Conservation (phyloP, 768 basidiomycete genomes). For the Lentinula sp. region DNA sequence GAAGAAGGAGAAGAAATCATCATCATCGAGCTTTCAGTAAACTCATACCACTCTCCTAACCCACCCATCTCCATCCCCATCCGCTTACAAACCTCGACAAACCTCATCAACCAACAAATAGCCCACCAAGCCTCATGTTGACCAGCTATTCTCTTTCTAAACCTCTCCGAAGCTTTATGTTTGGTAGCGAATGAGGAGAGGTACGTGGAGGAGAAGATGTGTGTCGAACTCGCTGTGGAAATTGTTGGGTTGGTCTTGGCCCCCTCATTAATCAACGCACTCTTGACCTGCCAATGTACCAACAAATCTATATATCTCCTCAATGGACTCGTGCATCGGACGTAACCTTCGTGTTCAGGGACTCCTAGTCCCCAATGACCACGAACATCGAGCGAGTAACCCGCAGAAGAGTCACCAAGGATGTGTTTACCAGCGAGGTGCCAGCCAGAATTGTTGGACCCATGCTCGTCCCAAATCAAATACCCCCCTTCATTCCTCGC, state of each 20-base stretch:
- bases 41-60: background rate
- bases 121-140: conserved; percentile 34
- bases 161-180: conserved; percentile 28
- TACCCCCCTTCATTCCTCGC: conserved; percentile 39
- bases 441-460: conserved; percentile 8
- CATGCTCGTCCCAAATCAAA: conserved; percentile 22
- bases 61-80: no score
- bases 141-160: conserved; percentile 21
- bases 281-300: conserved; percentile 91
- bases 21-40: background rate
- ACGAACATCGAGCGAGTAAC: conserved; percentile 46
- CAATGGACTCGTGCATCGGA: conserved; percentile 79
- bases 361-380: conserved; percentile 69
- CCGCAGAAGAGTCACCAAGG: conserved; percentile 26
- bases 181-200: conserved; percentile 27
- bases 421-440: conserved; percentile 20
- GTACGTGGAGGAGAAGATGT: background rate
- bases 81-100: background rate
- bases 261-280: conserved; percentile 34
- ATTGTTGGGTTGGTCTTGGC: background rate
- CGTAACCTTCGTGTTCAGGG: conserved; percentile 73
- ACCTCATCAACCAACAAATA: conserved; percentile 30
- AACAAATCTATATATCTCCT: conserved; percentile 80
- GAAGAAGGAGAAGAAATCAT: background rate
- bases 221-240: background rate